Evolutionary conservation across 768 basidiomycete species (phyloP).

Genomic region (Macrolepiota fuliginosa): DNA sequence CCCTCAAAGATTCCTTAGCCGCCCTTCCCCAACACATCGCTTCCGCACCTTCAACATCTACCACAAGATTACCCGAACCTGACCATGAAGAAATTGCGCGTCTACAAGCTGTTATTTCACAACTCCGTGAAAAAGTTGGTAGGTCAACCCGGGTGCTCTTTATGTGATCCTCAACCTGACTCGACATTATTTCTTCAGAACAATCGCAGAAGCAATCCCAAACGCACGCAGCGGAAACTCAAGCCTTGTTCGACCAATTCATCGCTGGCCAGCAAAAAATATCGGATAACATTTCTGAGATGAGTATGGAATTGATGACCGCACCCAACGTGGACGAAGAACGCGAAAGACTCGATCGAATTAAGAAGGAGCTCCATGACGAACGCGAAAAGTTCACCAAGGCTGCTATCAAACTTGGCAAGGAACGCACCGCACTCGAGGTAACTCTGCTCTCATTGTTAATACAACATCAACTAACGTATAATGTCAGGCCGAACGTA

Average conservation of each 20-base stretch:
- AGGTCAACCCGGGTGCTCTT: conserved; percentile 16
- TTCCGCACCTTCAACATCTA: conserved; percentile 14
- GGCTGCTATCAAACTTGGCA: conserved; percentile 58
- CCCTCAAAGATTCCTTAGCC: conserved; percentile 35
- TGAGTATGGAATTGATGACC: conserved; percentile 52
- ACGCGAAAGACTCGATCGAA: conserved; percentile 47
- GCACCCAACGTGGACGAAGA: conserved; percentile 54
- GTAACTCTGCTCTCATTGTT: conserved; percentile 30
- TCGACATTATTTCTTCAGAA: conserved; percentile 30
- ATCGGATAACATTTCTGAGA: conserved; percentile 34
- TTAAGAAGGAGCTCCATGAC: conserved; percentile 56
- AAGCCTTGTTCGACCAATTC: conserved; percentile 55
- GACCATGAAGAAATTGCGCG: conserved; percentile 44
- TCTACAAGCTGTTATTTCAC: conserved; percentile 47
- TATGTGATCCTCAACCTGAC: not conserved
- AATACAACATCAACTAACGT: conserved; percentile 1
- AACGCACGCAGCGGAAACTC: conserved; percentile 41
- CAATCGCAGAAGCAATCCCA: conserved; percentile 45
- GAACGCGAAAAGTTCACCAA: conserved; percentile 66
- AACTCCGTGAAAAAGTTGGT: conserved; percentile 61
- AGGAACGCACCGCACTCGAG: conserved; percentile 66
- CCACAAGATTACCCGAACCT: conserved; percentile 12
- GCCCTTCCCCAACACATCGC: conserved; percentile 26
- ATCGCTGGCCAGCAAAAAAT: conserved; percentile 39
- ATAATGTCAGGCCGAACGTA: conserved; percentile 52